Base-by-base conservation (phyloP, 73 alveolate species). In the Tetrahymena elliotti region DNA sequence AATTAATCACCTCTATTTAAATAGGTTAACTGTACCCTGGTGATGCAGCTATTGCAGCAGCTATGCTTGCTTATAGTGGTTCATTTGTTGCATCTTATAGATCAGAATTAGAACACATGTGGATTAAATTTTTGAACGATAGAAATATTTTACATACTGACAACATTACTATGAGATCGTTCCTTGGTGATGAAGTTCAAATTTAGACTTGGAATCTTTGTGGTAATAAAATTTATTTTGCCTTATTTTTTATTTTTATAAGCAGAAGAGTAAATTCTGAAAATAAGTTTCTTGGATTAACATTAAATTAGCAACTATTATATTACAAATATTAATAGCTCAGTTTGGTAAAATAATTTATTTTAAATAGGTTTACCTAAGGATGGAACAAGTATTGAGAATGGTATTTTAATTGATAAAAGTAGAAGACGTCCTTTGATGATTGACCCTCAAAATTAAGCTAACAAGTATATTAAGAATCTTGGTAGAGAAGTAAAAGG, bases 381-480 rank as follows among this genome's bases (percentile, higher is more conserved):
- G 95, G 99, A 98, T 96, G 98, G 98, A 82, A 97, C 99, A 53
- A 97, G 99, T 40, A 98, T 99, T 52, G 99, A 99, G 97, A 99
- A 99, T 94, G 99, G 99, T 52, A 99, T 98, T 82, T 98, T 99
- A 34, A 98, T 99, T 96, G 98, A 97, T 94, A 98, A 98, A 93
- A 95, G 99, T 84, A 97, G 99, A 97, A 97, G 99, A 94, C 99
- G 99, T 99, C 99, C 99, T 18, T 98, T 99, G 94, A 99, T 99
- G 99, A 99, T 99, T 95, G 99, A 99, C 94, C 99, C 99, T 35
- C 99, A 99, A 94, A 97, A 98, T 84, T 96, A 97, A 96, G 99
- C 99, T 38, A 99, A 99, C 98, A 99, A 98, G 94, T 99, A 97
- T 96, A 98, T 99, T 97, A 99, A 99, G 98, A 98, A 98, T 84